Percentiles rank a stretch among this genome's conserved stretches.
phyloP scores from a whole-genome alignment of 495 filamentous ascomycete genomes.

The Paragyromitra xinjiangensis region DNA sequence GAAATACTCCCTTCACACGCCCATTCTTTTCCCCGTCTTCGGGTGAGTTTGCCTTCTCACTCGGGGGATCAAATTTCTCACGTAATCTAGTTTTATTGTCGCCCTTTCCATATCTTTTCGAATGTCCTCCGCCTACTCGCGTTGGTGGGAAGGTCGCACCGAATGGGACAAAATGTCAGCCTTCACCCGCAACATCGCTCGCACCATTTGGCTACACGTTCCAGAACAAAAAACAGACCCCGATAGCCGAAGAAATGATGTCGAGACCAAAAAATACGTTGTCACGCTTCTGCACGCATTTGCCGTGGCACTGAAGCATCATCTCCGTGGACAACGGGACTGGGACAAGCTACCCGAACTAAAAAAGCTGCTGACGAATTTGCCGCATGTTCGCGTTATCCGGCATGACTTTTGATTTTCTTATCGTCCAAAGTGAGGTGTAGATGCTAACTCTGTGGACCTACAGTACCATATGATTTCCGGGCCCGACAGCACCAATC shows the following conservation, averaged over 20 bases:
- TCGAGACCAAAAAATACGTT: conserved; percentile 39
- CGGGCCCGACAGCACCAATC: conserved; percentile 44
- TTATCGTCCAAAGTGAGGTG: neutral
- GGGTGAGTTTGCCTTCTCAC: conserved; percentile 30
- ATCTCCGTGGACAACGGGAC: conserved; percentile 53
- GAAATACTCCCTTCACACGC: conserved; percentile 50
- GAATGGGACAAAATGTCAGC: conserved; percentile 57
- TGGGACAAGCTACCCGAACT: conserved; percentile 50
- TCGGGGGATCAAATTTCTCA: neutral
- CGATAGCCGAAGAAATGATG: neutral
- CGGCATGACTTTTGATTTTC: conserved; percentile 5
- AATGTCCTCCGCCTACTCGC: conserved; percentile 56
- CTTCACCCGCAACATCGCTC: conserved; percentile 49
- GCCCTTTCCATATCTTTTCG: conserved; percentile 57
- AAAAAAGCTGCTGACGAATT: conserved; percentile 21
- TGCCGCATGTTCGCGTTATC: conserved; percentile 42
- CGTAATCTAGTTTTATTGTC: conserved; percentile 48
- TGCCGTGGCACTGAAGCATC: conserved; percentile 56
- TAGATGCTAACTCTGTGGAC: conserved; percentile 3
- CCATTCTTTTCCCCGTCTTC: conserved; percentile 56
- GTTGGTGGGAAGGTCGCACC: conserved; percentile 58
- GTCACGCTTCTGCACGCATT: conserved; percentile 46
- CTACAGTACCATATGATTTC: conserved; percentile 28
- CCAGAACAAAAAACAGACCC: conserved; percentile 31
- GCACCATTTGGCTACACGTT: conserved; percentile 56